Evolutionary conservation across 1,284 basidiomycete species (phyloP).

Genomic region (Boletus sp.): DNA sequence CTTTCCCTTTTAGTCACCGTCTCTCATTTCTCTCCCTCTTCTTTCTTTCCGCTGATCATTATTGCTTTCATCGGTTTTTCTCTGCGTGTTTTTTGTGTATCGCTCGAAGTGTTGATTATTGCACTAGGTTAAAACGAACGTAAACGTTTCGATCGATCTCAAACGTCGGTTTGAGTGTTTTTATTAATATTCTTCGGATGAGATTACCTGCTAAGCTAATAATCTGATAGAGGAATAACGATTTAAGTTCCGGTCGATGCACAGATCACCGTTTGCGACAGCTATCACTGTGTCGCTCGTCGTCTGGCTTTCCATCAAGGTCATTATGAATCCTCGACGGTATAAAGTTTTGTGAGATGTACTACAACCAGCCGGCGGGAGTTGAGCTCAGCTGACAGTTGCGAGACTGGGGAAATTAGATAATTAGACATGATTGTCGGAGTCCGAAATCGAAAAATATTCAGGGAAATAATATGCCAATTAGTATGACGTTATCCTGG

Average conservation of each 20-base stretch:
- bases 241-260: slow-evolving; percentile 5
- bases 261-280: too few relatives aligned
- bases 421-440: slow-evolving; percentile 10
- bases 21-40: not conserved
- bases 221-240: slow-evolving; percentile 8
- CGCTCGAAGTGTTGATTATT: slow-evolving; percentile 12
- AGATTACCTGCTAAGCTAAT: too few relatives aligned
- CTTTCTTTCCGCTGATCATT: slow-evolving; percentile 28
- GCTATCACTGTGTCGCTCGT: too few relatives aligned
- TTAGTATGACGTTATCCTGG: not conserved
- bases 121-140: slow-evolving; percentile 14
- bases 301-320: too few relatives aligned
- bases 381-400: too few relatives aligned
- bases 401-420: not conserved
- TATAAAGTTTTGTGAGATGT: slow-evolving; percentile 19
- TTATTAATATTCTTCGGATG: not conserved
- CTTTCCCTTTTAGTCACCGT: not conserved
- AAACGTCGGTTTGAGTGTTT: slow-evolving; percentile 2
- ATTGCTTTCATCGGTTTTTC: slow-evolving; percentile 28
- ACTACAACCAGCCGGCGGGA: too few relatives aligned
- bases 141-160: slow-evolving; percentile 9
- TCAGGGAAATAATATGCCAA: not conserved
- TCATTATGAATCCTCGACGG: slow-evolving; percentile 15
- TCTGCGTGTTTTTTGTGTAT: not conserved
- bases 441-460: not conserved